A percentile compares a stretch with the other conserved stretches of the same genome.
Evolutionary conservation across 1,139 yeast species (phyloP).

Genomic region (Candida dubliniensis): DNA sequence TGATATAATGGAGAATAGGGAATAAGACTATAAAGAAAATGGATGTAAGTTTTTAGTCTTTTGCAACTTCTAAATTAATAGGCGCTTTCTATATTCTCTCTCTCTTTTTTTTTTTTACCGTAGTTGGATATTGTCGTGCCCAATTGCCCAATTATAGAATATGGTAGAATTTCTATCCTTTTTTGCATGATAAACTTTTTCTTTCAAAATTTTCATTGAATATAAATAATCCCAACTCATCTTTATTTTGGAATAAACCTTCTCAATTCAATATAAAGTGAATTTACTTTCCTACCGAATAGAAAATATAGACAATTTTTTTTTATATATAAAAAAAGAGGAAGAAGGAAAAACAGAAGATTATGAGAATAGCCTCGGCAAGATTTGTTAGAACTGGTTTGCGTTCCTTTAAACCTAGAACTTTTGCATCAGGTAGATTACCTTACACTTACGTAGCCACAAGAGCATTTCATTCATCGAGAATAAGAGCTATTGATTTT

Average conservation of each 20-base stretch:
- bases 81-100: background rate
- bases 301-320: background rate
- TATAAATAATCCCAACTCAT: background rate
- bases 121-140: background rate
- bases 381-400: constrained; percentile 4
- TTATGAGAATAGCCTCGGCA: constrained; percentile 7
- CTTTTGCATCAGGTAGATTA: background rate
- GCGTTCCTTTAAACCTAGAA: background rate
- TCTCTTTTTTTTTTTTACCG: constrained; percentile 3
- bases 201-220: constrained; percentile 1
- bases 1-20: constrained; percentile 11
- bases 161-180: constrained; percentile 1
- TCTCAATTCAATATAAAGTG: too few relatives aligned
- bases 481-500: constrained; percentile 27
- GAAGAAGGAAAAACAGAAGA: background rate
- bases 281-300: too few relatives aligned
- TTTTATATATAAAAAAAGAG: background rate
- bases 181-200: background rate
- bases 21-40: background rate
- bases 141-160: background rate
- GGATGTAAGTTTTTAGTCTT: background rate
- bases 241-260: too few relatives aligned
- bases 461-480: constrained; percentile 31
- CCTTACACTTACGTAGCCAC: background rate
- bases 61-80: background rate